Conservation (phyloP, 1,284 basidiomycete genomes). For the Ganoderma leucocontextum region DNA sequence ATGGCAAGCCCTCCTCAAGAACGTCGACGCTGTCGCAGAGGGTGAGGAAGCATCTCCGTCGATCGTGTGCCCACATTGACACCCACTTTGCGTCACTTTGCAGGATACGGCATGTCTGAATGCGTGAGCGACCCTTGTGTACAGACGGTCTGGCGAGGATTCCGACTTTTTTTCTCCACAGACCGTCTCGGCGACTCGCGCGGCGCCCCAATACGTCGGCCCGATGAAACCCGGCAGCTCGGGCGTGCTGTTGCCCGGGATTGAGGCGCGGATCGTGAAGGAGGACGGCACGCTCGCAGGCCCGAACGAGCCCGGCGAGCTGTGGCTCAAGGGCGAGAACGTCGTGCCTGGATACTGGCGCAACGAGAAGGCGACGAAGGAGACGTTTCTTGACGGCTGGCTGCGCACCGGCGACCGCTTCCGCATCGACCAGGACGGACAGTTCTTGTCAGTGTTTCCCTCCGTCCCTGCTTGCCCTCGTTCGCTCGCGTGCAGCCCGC, state of each 20-base stretch:
- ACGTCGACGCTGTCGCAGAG: slow-evolving; percentile 50
- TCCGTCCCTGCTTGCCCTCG: not conserved
- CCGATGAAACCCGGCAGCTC: slow-evolving; percentile 54
- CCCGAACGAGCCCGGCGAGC: slow-evolving; percentile 68
- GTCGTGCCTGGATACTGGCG: slow-evolving; percentile 75
- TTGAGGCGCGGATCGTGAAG: slow-evolving; percentile 67
- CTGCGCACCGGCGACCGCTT: slow-evolving; percentile 77
- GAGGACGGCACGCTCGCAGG: slow-evolving; percentile 67
- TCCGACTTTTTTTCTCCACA: slow-evolving; percentile 37
- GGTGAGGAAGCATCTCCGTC: slow-evolving; percentile 47
- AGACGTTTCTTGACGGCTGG: slow-evolving; percentile 76
- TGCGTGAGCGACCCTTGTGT: slow-evolving; percentile 51
- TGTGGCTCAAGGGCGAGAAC: slow-evolving; percentile 63
- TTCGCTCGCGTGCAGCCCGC: not conserved
- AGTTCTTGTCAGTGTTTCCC: slow-evolving; percentile 63
- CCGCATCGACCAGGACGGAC: slow-evolving; percentile 61
- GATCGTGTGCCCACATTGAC: not conserved
- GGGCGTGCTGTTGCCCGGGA: slow-evolving; percentile 68
- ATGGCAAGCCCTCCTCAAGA: slow-evolving; percentile 49
- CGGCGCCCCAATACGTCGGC: slow-evolving; percentile 55
- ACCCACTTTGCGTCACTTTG: not conserved
- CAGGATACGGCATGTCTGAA: slow-evolving; percentile 84
- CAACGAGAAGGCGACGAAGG: slow-evolving; percentile 68
- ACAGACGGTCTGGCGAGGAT: not conserved
- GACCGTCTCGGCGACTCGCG: slow-evolving; percentile 62